Percentiles rank a stretch among this genome's conserved stretches.
Conservation (phyloP, 305 asterid genomes). For the Ajuga reptans region DNA sequence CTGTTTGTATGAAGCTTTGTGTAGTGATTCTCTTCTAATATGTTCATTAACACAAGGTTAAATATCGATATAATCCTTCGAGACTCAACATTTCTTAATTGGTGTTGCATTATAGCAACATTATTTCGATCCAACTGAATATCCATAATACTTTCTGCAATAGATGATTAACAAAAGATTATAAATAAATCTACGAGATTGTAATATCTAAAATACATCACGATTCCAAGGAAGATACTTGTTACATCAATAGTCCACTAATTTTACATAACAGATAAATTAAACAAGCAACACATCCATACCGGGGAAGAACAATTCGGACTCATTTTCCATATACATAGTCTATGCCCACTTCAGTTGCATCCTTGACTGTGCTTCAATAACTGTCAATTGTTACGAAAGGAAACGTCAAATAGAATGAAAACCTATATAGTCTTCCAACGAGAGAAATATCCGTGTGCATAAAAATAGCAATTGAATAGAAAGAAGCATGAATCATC, state of each 20-base stretch:
- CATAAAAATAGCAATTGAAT: background rate
- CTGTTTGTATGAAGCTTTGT: background rate
- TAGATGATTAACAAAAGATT: background rate
- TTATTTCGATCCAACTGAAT: background rate
- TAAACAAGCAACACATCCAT: constrained; percentile 3
- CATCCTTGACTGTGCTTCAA: background rate
- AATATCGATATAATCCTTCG: background rate
- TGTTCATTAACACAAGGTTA: background rate
- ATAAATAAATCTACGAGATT: background rate
- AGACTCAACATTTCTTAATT: background rate
- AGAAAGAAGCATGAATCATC: background rate
- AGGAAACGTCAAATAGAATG: background rate
- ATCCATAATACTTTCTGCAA: background rate
- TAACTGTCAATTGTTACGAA: background rate
- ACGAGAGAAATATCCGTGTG: background rate
- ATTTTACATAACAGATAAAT: background rate
- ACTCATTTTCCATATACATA: background rate
- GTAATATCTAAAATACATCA: background rate
- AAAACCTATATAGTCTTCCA: background rate
- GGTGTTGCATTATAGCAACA: background rate
- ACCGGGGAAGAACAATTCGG: constrained; percentile 5
- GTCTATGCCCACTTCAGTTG: background rate
- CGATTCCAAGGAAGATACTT: background rate
- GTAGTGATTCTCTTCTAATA: background rate
- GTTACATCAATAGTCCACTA: background rate